Conservation (phyloP, 2,329 filamentous ascomycete species). For the Pseudogymnoascus sp. region DNA sequence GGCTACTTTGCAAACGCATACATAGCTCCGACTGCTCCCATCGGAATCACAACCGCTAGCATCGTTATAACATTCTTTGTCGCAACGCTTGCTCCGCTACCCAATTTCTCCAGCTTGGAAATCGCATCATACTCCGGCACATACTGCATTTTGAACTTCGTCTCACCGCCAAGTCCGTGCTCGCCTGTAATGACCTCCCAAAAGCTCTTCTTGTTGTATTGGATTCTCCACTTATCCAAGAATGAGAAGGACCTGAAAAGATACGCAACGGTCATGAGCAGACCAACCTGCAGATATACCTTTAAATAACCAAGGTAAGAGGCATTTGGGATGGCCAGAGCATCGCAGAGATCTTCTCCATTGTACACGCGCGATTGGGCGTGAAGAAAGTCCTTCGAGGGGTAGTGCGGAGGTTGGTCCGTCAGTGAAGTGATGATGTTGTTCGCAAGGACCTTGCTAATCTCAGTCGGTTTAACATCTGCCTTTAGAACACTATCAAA, state of each 20-base stretch:
- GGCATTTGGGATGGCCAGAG: constrained; percentile 34
- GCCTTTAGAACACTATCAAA: constrained; percentile 61
- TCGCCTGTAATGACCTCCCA: not conserved
- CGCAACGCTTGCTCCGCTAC: not conserved
- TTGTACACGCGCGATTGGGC: constrained; percentile 64
- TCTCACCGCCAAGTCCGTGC: constrained; percentile 51
- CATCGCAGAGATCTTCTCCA: constrained; percentile 51
- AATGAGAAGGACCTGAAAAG: constrained; percentile 30
- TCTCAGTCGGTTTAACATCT: constrained; percentile 57
- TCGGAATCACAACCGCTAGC: not conserved
- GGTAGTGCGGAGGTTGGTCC: constrained; percentile 54
- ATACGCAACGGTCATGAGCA: constrained; percentile 43
- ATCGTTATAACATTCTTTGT: not conserved
- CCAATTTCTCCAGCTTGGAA: constrained; percentile 23
- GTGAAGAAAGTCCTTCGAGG: constrained; percentile 57
- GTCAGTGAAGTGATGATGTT: constrained; percentile 67
- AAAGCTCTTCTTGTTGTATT: not conserved
- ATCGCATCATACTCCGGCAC: constrained; percentile 44
- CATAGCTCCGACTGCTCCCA: not conserved
- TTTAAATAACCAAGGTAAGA: constrained; percentile 30
- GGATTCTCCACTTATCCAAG: constrained; percentile 26
- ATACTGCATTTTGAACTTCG: constrained; percentile 63
- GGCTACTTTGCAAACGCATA: not conserved
- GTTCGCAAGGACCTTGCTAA: constrained; percentile 56
- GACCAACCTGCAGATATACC: constrained; percentile 56